Evolutionary conservation across 257 asterid genomes (phyloP).

Genomic region (Nemophila menziesii): DNA sequence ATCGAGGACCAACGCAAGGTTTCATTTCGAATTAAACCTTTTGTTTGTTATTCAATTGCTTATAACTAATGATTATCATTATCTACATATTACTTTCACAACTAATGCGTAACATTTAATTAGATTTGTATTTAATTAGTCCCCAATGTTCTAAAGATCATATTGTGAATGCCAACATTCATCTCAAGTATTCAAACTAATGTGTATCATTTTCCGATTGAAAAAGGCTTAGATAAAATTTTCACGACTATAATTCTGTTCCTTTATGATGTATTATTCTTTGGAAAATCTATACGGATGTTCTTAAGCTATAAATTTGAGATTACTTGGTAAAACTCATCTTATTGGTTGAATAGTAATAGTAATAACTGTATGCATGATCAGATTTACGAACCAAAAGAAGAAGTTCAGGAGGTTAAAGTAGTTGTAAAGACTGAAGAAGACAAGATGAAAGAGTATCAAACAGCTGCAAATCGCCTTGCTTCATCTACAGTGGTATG

Average conservation of each 20-base stretch:
- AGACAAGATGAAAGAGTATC: constrained; percentile 56
- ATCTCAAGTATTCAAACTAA: no score
- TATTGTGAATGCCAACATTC: no score
- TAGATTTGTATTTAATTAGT: no score
- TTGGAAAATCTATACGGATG: background rate
- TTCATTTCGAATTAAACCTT: constrained; percentile 9
- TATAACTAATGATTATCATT: no score
- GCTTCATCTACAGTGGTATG: constrained; percentile 58
- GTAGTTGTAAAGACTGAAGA: constrained; percentile 52
- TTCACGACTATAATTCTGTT: no score
- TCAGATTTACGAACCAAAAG: constrained; percentile 80
- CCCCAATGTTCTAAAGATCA: no score
- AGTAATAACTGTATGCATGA: constrained; percentile 3
- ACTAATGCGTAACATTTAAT: no score
- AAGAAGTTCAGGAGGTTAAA: constrained; percentile 63
- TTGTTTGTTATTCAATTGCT: background rate
- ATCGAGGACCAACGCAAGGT: constrained; percentile 86
- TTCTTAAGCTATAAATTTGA: no score
- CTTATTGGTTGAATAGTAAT: background rate
- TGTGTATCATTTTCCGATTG: no score
- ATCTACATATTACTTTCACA: no score
- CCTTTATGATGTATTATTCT: background rate
- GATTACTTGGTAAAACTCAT: background rate
- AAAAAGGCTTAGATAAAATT: no score
- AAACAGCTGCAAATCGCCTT: constrained; percentile 75